These are phyloP conservation scores for Tulasnella sp. DNA, from an alignment of 768 basidiomycete genomes.

Conservation along the genomic window DNA sequence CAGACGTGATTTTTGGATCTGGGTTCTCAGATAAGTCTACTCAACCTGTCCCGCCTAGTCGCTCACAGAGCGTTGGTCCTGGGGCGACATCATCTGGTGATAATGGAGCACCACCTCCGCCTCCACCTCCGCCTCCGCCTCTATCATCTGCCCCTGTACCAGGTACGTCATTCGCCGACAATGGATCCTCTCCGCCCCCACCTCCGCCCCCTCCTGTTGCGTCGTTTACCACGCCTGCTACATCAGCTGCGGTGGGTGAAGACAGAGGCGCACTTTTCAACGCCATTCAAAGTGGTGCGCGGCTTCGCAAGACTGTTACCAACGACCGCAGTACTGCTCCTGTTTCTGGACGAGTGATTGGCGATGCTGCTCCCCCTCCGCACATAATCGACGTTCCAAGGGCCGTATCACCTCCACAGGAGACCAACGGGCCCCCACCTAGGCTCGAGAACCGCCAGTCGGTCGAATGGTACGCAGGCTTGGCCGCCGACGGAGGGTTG, in stretches of 20 bases:
- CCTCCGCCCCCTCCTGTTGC: constrained; percentile 26
- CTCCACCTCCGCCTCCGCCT: constrained; percentile 27
- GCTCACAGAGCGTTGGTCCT: constrained; percentile 47
- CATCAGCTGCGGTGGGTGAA: constrained; percentile 32
- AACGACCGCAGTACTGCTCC: constrained; percentile 67
- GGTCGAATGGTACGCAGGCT: constrained; percentile 83
- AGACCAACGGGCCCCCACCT: constrained; percentile 31
- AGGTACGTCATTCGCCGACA: constrained; percentile 23
- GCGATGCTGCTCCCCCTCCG: constrained; percentile 54
- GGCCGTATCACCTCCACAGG: constrained; percentile 24
- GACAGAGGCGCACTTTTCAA: constrained; percentile 52
- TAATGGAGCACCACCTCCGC: constrained; percentile 6
- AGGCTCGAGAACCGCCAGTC: constrained; percentile 52
- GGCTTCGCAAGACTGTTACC: constrained; percentile 64
- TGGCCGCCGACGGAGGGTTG: constrained; percentile 53
- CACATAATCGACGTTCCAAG: constrained; percentile 46
- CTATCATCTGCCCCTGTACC: constrained; percentile 25
- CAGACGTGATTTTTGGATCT: constrained; percentile 57
- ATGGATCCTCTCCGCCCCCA: constrained; percentile 23
- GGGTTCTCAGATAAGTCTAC: constrained; percentile 36
- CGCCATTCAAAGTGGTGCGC: constrained; percentile 67
- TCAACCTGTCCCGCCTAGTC: constrained; percentile 24
- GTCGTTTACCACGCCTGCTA: constrained; percentile 23
- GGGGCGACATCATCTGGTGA: constrained; percentile 26
- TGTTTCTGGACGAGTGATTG: constrained; percentile 67